Base-by-base conservation (phyloP, 2,329 filamentous ascomycete genomes). In the Nigrospora osmanthi region DNA sequence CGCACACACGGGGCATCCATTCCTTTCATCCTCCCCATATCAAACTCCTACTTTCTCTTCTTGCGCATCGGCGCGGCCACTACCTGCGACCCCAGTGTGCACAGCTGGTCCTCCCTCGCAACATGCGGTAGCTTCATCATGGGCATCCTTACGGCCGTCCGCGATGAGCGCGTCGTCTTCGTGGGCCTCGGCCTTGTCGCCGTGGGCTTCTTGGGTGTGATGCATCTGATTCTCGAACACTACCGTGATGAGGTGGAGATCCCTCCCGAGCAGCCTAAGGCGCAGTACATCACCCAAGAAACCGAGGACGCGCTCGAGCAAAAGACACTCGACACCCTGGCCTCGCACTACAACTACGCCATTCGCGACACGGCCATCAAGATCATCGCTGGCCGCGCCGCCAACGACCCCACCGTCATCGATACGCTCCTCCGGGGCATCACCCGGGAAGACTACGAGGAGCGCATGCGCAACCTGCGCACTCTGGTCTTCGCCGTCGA, bases 251-350 rank as follows among this genome's bases (percentile, higher is more conserved):
- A 82, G 43, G 83, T 83, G 51, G 75, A 82, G 61, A 78, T 93
- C 56, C 80, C 79, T 48, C 75, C 79, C 33, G 59, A 70, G 34
- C 77, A 81, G 48, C 80, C 80, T 33, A 83, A 84, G 59, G 78
- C 84, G 42, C 78, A 83, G 53, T 86, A 87, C 59, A 85, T 88
- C 51, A 85, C 81, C 13, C 82, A 89, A 60, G 80, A 85, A 19
- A 87, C 83, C 2, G 85, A 89, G 57, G 84, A 89, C 57, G 77
- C 83, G 2, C 70, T 89, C 36, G 77, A 81, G 47, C 58, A 81
- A 11, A 71, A 75, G 36, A 89, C 86, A 0, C 69, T 90, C 11
- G 71, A 81, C 42, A 84, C 80, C 51, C 72, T 90, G 4, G 68
- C 86, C 12, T 71, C 76, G 42, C 85, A 85, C 60, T 84, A 84